These are phyloP conservation scores for Fonsecaea pedrosoi DNA, from an alignment of 2,329 filamentous ascomycete species.

Conservation along the genomic window DNA sequence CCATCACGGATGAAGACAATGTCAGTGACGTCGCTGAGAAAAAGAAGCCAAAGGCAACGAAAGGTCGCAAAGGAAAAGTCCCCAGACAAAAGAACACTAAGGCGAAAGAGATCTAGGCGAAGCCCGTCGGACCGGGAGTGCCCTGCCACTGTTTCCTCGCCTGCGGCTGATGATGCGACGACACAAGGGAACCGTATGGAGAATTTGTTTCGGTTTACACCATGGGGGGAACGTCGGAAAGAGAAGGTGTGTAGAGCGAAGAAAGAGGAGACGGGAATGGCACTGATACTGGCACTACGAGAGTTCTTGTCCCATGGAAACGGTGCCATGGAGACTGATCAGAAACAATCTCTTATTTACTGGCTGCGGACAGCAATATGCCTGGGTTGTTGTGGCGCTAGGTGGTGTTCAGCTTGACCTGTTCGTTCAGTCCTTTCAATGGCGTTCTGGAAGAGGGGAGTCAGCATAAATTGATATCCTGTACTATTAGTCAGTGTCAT, in stretches of 20 bases:
- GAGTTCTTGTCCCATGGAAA: no score
- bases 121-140: no score
- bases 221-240: no score
- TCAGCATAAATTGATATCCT: slow-evolving; percentile 1
- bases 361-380: not conserved
- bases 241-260: not conserved
- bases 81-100: not conserved
- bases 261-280: not conserved
- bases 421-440: not conserved
- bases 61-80: slow-evolving; percentile 7
- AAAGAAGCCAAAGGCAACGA: not conserved
- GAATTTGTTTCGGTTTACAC: not conserved
- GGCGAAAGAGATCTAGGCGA: not conserved
- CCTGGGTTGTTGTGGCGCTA: not conserved
- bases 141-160: not conserved
- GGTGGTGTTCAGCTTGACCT: not conserved
- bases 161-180: not conserved
- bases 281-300: not conserved
- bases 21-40: not conserved
- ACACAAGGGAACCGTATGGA: no score
- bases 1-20: not conserved
- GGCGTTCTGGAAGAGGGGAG: not conserved
- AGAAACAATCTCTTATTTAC: not conserved
- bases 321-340: not conserved
- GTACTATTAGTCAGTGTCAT: slow-evolving; percentile 3